These are phyloP conservation scores for Salisapilia sapeloensis DNA, from an alignment of 352 stramenopile species.

Conservation along the genomic window DNA sequence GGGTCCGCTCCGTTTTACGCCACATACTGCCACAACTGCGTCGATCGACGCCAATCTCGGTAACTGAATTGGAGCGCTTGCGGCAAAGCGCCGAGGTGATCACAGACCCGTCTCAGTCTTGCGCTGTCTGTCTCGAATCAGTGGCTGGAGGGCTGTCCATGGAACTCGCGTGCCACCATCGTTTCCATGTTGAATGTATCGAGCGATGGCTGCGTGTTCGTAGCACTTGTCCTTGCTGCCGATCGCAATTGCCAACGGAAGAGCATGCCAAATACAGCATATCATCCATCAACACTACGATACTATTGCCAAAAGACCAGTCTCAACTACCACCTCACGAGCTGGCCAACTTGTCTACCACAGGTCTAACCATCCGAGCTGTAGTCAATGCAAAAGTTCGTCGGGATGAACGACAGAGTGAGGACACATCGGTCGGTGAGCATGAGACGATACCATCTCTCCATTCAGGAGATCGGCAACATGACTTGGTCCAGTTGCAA, in stretches of 20 bases:
- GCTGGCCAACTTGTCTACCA: conserved; percentile 61
- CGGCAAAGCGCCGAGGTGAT: not conserved
- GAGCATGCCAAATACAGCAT: conserved; percentile 76
- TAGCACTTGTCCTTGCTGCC: conserved; percentile 71
- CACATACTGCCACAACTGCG: conserved; percentile 79
- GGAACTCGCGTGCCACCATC: conserved; percentile 56
- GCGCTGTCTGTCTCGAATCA: conserved; percentile 75
- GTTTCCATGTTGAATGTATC: conserved; percentile 68
- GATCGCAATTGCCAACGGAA: conserved; percentile 63
- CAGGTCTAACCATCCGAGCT: conserved; percentile 74
- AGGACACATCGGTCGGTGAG: too few species aligned
- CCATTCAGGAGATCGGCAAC: too few species aligned
- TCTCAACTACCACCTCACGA: conserved; percentile 56
- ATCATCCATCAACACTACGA: conserved; percentile 82
- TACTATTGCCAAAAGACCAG: conserved; percentile 75
- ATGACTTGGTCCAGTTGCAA: too few species aligned
- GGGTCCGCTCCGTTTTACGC: conserved; percentile 81
- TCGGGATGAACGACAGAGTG: conserved; percentile 4
- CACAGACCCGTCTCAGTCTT: conserved; percentile 7
- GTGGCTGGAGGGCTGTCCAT: conserved; percentile 29
- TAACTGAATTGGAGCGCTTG: not conserved
- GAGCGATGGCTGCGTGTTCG: conserved; percentile 79
- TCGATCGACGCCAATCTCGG: not conserved
- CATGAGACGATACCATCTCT: too few species aligned
- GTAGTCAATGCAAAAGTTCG: conserved; percentile 74